phyloP scores from a whole-genome alignment of 371 early-diverging fungal species.

The Mortierella sp. region DNA sequence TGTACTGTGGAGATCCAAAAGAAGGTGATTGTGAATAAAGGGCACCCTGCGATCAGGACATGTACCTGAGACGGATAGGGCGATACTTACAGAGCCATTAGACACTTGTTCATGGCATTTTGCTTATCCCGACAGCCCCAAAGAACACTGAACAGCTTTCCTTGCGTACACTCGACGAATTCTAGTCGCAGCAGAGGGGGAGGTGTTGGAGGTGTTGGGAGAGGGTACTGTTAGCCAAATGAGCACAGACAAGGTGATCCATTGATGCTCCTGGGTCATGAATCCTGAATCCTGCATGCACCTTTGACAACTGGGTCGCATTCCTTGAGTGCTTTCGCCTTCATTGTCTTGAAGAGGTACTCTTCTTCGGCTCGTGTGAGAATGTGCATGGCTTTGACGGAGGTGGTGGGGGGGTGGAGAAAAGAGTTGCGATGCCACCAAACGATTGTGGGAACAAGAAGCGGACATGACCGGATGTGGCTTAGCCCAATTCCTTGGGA shows the following conservation, averaged over 20 bases:
- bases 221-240: too few relatives aligned
- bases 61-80: neutral
- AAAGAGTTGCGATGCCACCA: neutral
- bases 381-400: constrained; percentile 55
- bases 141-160: constrained; percentile 71
- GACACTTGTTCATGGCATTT: constrained; percentile 77
- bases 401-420: neutral
- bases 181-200: constrained; percentile 62
- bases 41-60: constrained; percentile 5
- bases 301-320: constrained; percentile 72
- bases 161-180: constrained; percentile 76
- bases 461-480: neutral
- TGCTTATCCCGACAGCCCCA: constrained; percentile 72
- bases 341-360: constrained; percentile 68
- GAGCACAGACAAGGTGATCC: too few relatives aligned
- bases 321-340: constrained; percentile 69
- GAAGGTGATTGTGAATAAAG: neutral
- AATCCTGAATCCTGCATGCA: constrained; percentile 14
- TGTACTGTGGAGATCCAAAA: constrained; percentile 54
- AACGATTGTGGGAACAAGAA: neutral
- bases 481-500: too few relatives aligned
- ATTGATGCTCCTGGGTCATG: too few relatives aligned
- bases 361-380: constrained; percentile 72
- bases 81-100: constrained; percentile 65
- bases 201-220: too few relatives aligned